A percentile compares a stretch with the other conserved stretches of the same genome.
Conservation (phyloP, 495 filamentous ascomycete genomes). For the Tetracladium setigerum region DNA sequence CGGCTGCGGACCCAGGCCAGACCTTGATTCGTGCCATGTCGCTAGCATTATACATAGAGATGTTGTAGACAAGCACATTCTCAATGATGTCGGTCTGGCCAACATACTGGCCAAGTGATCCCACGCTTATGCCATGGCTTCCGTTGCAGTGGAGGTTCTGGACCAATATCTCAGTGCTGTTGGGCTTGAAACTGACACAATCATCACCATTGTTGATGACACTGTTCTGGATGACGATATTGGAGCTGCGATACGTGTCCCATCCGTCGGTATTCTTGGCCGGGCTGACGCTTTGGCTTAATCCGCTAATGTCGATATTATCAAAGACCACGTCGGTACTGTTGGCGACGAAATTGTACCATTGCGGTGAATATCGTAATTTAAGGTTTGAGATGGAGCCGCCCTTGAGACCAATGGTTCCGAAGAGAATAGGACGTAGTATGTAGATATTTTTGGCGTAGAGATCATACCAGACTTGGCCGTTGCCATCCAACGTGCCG, state of each 20-base stretch:
- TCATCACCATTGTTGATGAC: slow-evolving; percentile 61
- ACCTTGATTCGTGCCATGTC: slow-evolving; percentile 64
- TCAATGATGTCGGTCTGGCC: slow-evolving; percentile 54
- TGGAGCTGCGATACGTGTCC: slow-evolving; percentile 55
- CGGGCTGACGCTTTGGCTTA: slow-evolving; percentile 36
- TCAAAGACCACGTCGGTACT: slow-evolving; percentile 55
- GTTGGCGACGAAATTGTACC: slow-evolving; percentile 60
- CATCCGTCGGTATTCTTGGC: slow-evolving; percentile 65
- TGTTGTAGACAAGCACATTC: slow-evolving; percentile 55
- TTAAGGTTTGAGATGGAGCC: slow-evolving; percentile 52
- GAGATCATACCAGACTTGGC: slow-evolving; percentile 60
- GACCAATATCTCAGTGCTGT: slow-evolving; percentile 60
- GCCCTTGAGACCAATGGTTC: slow-evolving; percentile 51
- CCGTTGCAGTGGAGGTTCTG: slow-evolving; percentile 61
- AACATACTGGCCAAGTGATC: slow-evolving; percentile 56
- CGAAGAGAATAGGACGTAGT: slow-evolving; percentile 49
- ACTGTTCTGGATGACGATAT: slow-evolving; percentile 59
- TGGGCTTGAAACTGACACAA: slow-evolving; percentile 68
- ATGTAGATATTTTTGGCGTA: slow-evolving; percentile 42
- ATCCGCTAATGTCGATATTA: slow-evolving; percentile 50
- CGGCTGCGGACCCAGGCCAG: slow-evolving; percentile 46
- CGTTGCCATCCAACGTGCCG: slow-evolving; percentile 54
- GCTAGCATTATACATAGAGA: slow-evolving; percentile 54
- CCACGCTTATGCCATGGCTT: slow-evolving; percentile 63
- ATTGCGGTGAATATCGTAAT: slow-evolving; percentile 56